Base-by-base conservation (phyloP, 192 early-diverging fungal species). In the Coemansia umbellata region DNA sequence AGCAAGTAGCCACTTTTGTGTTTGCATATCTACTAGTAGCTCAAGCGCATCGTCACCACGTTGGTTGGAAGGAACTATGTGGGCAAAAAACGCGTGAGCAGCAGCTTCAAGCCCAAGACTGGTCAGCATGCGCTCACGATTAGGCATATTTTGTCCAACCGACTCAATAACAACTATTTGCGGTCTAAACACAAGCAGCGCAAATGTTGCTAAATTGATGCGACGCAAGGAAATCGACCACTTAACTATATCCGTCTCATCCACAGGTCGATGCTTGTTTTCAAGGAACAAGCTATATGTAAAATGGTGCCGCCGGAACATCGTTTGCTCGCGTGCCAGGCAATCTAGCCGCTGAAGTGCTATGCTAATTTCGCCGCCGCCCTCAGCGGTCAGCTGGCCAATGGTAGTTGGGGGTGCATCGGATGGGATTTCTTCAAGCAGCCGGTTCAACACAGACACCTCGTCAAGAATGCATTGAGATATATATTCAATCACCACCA, bases 1-100 rank as follows among this genome's bases (percentile, higher is more conserved):
- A 0, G 60, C 65, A 39, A 52, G 35, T 49, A 75, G 48, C 65
- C 61, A 64, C 39, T 67, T 51, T 49, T 75, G 72, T 15, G 72
- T 75, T 44, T 64, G 60, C 53, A 75, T 56, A 23, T 75, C 72
- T 11, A 75, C 57, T 30, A 75, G 54, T 32, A 75, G 42, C 2
- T 49, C 37, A 6, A 75, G 27, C 19, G 65, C 31, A 23, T 59
- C 50, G 14, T 6, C 31, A 21, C 44, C 49, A 24, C 61, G 65
- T 53, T 41, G 37, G 41, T 48, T 68, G 19, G 15, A 30, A 3
- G 72, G 65, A 14, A 68, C 72, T 27, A 75, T 45, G 26, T 64
- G 53, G 15, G 37, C 42, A 31, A 75, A 75, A 30, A 75, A 50
- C 14, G 42, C 55, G 9, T 23, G 19, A 1, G 57, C 42, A 0